phyloP scores from a whole-genome alignment of 2,329 filamentous ascomycete species.

The Apiospora kogelbergensis region DNA sequence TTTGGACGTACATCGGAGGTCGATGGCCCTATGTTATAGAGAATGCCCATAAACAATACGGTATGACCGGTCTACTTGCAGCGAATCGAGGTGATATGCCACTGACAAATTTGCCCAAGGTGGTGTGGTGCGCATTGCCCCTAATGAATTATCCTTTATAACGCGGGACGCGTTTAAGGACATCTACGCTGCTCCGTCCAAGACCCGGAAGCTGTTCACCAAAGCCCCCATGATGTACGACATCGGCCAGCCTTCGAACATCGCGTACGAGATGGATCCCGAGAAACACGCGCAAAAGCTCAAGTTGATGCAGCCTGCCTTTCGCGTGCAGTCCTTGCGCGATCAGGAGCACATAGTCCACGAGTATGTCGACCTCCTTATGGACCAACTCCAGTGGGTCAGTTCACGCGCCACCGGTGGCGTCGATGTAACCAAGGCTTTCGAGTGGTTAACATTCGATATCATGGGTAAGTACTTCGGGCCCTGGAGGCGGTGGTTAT shows the following conservation, averaged over 20 bases:
- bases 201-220: slow-evolving; percentile 19
- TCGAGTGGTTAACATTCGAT: slow-evolving; percentile 26
- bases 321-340: slow-evolving; percentile 20
- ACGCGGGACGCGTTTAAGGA: slow-evolving; percentile 16
- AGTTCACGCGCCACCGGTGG: slow-evolving; percentile 6
- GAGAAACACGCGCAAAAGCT: slow-evolving; percentile 21
- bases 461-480: slow-evolving; percentile 17
- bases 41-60: slow-evolving; percentile 17
- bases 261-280: slow-evolving; percentile 20
- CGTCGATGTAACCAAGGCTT: slow-evolving; percentile 20
- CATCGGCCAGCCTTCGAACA: slow-evolving; percentile 15
- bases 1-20: slow-evolving; percentile 13
- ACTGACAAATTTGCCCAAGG: slow-evolving; percentile 1
- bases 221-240: slow-evolving; percentile 20
- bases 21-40: slow-evolving; percentile 13
- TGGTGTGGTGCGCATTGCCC: slow-evolving; percentile 20
- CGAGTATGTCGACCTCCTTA: slow-evolving; percentile 20
- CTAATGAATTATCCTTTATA: slow-evolving; percentile 22
- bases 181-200: slow-evolving; percentile 19
- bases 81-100: neutral
- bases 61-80: neutral
- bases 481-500: neutral
- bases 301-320: slow-evolving; percentile 21
- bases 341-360: slow-evolving; percentile 25
- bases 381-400: slow-evolving; percentile 16